These are phyloP conservation scores for Lipomyces spencermartinsiae DNA, from an alignment of 805 yeast genomes.

Conservation along the genomic window DNA sequence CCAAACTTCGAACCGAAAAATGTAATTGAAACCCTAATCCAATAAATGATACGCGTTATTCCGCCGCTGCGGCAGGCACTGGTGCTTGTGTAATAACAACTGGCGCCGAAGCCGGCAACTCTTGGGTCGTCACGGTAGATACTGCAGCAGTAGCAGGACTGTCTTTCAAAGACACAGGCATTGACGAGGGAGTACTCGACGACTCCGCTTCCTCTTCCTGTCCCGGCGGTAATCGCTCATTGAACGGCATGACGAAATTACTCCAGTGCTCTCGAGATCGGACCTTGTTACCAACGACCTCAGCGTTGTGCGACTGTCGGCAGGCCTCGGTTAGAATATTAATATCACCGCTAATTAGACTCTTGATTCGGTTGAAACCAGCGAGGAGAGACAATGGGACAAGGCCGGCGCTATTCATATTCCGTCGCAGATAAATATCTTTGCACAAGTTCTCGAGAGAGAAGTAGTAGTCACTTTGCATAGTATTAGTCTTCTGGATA, in stretches of 20 bases:
- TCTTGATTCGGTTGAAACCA: slow-evolving; percentile 75
- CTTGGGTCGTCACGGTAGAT: background rate
- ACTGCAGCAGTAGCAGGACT: background rate
- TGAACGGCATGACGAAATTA: slow-evolving; percentile 71
- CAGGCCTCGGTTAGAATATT: slow-evolving; percentile 62
- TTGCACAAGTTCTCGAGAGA: slow-evolving; percentile 84
- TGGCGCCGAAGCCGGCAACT: background rate
- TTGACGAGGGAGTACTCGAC: background rate
- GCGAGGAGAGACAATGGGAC: slow-evolving; percentile 68
- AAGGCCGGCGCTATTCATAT: slow-evolving; percentile 80
- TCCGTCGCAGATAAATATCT: slow-evolving; percentile 80
- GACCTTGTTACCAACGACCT: slow-evolving; percentile 59
- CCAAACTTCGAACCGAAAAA: background rate
- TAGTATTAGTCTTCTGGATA: background rate
- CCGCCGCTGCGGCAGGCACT: background rate
- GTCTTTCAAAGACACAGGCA: background rate
- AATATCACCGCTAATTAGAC: slow-evolving; percentile 63
- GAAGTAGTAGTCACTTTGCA: slow-evolving; percentile 76
- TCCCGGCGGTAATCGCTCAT: slow-evolving; percentile 57
- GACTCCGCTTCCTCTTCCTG: slow-evolving; percentile 49
- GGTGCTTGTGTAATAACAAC: background rate
- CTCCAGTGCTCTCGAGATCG: slow-evolving; percentile 65
- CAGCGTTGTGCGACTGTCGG: slow-evolving; percentile 59
- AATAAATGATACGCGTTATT: background rate
- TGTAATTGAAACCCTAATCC: background rate